These are phyloP conservation scores for Immersiella caudata DNA, from an alignment of 495 filamentous ascomycete genomes.

Conservation along the genomic window DNA sequence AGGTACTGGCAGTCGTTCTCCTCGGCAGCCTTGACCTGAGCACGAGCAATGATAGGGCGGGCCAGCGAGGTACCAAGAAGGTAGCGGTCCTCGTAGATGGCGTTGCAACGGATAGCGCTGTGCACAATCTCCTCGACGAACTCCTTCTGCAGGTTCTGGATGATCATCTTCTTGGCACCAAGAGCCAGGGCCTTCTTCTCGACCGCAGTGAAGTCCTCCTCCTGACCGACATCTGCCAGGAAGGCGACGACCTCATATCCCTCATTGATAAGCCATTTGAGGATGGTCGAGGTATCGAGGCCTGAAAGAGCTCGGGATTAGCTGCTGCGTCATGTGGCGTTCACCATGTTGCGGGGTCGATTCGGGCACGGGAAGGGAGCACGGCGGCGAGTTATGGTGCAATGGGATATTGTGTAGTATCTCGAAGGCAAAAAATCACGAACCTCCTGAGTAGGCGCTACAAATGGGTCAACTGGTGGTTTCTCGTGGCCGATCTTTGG, in stretches of 20 bases:
- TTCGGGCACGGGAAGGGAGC: constrained; percentile 1
- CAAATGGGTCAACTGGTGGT: constrained; percentile 22
- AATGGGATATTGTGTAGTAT: not conserved
- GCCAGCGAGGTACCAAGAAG: constrained; percentile 80
- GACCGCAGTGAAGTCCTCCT: constrained; percentile 52
- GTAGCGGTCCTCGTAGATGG: constrained; percentile 83
- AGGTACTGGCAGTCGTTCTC: constrained; percentile 67
- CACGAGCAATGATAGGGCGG: constrained; percentile 85
- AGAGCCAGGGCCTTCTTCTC: constrained; percentile 69
- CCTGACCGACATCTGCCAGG: constrained; percentile 48
- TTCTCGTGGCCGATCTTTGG: constrained; percentile 5
- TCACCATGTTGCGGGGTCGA: not conserved
- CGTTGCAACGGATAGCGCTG: constrained; percentile 86
- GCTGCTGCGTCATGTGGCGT: constrained; percentile 1
- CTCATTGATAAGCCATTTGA: constrained; percentile 61
- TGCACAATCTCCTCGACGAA: constrained; percentile 88
- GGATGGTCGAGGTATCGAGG: constrained; percentile 62
- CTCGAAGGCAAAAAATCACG: constrained; percentile 9
- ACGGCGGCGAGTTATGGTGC: not conserved
- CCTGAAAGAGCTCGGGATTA: constrained; percentile 39
- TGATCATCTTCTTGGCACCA: constrained; percentile 64
- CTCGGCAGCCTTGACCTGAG: constrained; percentile 68
- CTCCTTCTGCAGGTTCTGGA: constrained; percentile 70
- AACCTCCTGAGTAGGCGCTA: constrained; percentile 53
- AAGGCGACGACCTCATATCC: constrained; percentile 40